phyloP scores from a whole-genome alignment of 2,329 filamentous ascomycete species.

The Metarhizium humberi region DNA sequence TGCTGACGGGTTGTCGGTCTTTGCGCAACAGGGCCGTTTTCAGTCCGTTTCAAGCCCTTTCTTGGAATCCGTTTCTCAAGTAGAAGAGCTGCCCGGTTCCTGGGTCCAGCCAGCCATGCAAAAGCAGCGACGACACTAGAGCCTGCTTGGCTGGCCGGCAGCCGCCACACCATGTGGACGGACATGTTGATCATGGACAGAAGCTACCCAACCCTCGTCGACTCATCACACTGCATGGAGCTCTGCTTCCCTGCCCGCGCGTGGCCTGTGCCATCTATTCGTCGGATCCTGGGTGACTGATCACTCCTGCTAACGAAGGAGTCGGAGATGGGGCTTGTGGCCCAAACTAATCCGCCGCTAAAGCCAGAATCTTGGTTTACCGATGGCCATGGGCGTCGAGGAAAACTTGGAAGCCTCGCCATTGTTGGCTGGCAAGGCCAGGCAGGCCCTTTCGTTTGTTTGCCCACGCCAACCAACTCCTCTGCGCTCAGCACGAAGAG shows the following conservation, averaged over 20 bases:
- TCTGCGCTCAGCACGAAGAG: neutral
- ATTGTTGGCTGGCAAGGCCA: neutral
- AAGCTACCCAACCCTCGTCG: neutral
- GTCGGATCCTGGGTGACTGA: neutral
- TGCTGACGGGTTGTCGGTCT: neutral
- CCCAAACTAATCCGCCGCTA: neutral
- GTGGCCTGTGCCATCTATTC: neutral
- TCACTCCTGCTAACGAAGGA: neutral
- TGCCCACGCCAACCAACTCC: neutral
- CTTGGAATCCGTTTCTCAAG: neutral
- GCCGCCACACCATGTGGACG: neutral
- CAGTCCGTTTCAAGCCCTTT: neutral
- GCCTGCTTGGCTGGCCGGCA: neutral
- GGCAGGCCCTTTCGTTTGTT: too few species aligned
- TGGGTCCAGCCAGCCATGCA: neutral
- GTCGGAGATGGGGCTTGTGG: neutral
- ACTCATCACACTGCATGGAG: neutral
- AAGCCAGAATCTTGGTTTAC: neutral
- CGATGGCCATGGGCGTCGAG: neutral
- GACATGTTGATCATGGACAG: neutral
- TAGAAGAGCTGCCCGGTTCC: neutral
- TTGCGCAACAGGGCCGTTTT: neutral
- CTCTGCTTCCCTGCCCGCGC: neutral
- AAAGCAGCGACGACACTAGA: neutral
- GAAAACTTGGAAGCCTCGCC: neutral